phyloP scores from a whole-genome alignment of 805 yeast genomes.

The Sugiyamaella smithiae region DNA sequence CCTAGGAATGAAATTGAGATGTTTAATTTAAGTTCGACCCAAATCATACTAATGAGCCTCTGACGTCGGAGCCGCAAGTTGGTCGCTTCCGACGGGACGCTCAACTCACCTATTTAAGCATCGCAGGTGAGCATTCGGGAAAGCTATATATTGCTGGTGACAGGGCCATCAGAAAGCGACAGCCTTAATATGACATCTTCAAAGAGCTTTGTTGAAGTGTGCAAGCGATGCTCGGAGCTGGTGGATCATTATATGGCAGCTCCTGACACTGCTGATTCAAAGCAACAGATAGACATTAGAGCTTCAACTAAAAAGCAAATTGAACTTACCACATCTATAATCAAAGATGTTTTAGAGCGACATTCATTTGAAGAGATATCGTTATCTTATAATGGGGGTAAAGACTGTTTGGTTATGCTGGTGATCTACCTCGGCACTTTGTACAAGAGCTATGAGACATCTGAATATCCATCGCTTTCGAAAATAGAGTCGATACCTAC shows the following conservation, averaged over 20 bases:
- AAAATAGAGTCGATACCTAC: constrained; percentile 43
- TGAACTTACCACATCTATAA: constrained; percentile 26
- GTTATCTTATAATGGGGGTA: constrained; percentile 92
- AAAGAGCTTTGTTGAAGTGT: constrained; percentile 7
- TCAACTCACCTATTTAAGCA: too few relatives aligned
- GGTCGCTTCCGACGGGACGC: too few relatives aligned
- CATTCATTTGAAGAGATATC: constrained; percentile 40
- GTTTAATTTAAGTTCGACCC: too few relatives aligned
- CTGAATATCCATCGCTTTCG: constrained; percentile 8
- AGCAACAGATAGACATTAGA: constrained; percentile 4
- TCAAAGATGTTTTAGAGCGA: constrained; percentile 28
- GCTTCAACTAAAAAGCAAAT: constrained; percentile 27
- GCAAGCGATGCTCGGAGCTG: constrained; percentile 13
- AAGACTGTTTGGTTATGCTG: constrained; percentile 90
- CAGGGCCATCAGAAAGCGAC: too few relatives aligned
- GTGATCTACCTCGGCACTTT: constrained; percentile 64
- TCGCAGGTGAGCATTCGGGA: too few relatives aligned
- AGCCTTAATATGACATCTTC: constrained; percentile 2
- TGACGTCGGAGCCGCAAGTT: too few relatives aligned
- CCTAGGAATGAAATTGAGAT: too few relatives aligned
- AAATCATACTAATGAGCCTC: background rate
- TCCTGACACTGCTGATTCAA: background rate
- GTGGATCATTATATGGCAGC: constrained; percentile 17
- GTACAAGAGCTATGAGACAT: constrained; percentile 21
- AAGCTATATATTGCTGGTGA: too few relatives aligned